phyloP scores from a whole-genome alignment of 164 flowering plant genomes.

The Brasenia schreberi region DNA sequence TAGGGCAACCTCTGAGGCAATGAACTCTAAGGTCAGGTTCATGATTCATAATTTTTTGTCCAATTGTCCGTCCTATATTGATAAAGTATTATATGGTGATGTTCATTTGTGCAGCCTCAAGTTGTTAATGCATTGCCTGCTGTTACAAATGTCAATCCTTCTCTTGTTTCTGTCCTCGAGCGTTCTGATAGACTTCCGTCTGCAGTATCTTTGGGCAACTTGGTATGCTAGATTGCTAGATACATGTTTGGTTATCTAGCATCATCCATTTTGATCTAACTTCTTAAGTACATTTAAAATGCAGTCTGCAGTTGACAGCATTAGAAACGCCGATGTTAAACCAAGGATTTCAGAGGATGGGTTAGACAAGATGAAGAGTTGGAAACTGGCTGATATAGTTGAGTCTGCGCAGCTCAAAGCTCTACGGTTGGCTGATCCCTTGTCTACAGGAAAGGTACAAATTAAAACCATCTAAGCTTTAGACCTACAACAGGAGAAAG shows the following conservation, averaged over 20 bases:
- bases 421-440: slow-evolving; percentile 8
- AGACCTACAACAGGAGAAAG: too few relatives aligned
- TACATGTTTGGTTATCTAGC: not conserved
- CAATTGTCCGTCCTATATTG: not conserved
- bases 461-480: not conserved
- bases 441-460: slow-evolving; percentile 11
- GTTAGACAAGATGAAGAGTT: slow-evolving; percentile 9
- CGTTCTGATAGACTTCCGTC: slow-evolving; percentile 12
- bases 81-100: not conserved
- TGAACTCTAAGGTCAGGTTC: slow-evolving; percentile 8
- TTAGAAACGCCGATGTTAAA: slow-evolving; percentile 10
- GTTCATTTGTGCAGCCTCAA: slow-evolving; percentile 8
- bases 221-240: slow-evolving; percentile 2
- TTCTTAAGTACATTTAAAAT: not conserved
- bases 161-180: slow-evolving; percentile 9
- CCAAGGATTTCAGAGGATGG: slow-evolving; percentile 13
- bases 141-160: slow-evolving; percentile 9
- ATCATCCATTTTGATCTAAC: not conserved
- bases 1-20: slow-evolving; percentile 12
- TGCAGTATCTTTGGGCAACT: slow-evolving; percentile 6
- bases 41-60: not conserved
- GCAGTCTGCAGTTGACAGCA: slow-evolving; percentile 10
- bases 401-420: slow-evolving; percentile 11
- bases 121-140: slow-evolving; percentile 9
- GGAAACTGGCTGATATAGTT: slow-evolving; percentile 15